Conservation (phyloP, 768 basidiomycete species). For the Pleurotus djamor region DNA sequence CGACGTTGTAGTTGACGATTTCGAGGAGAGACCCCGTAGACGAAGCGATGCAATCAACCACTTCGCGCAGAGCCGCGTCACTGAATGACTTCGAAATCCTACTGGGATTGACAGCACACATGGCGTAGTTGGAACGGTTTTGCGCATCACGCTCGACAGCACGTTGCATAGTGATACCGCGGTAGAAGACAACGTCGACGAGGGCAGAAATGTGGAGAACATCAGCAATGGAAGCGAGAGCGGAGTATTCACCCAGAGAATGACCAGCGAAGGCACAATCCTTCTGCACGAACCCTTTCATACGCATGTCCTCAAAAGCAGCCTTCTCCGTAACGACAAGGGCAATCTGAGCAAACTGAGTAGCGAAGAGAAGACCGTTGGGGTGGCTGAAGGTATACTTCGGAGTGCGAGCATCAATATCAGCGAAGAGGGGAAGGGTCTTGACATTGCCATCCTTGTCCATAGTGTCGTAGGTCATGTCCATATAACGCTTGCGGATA, state of each 20-base stretch:
- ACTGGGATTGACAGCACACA: conserved; percentile 99
- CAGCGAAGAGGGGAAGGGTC: conserved; percentile 93
- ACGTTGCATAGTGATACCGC: conserved; percentile 99
- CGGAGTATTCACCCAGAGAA: conserved; percentile 98
- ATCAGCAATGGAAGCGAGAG: conserved; percentile 96
- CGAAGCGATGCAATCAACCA: conserved; percentile 86
- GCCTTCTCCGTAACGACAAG: conserved; percentile 98
- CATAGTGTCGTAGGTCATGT: conserved; percentile 97
- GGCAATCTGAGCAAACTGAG: conserved; percentile 98
- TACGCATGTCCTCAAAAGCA: conserved; percentile 97
- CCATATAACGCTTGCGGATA: conserved; percentile 99
- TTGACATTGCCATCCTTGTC: conserved; percentile 96
- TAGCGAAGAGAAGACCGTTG: conserved; percentile 92
- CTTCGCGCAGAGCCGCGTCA: conserved; percentile 94
- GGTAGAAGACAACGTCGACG: conserved; percentile 98
- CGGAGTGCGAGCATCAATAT: conserved; percentile 92
- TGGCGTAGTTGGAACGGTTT: conserved; percentile 95
- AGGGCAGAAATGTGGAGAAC: conserved; percentile 93
- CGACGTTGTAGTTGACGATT: conserved; percentile 96
- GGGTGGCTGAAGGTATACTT: conserved; percentile 99
- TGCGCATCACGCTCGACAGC: conserved; percentile 94
- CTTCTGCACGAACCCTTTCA: conserved; percentile 91
- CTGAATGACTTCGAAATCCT: conserved; percentile 94
- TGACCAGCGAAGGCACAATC: conserved; percentile 96
- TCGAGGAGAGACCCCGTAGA: conserved; percentile 83